Evolutionary conservation across 2,329 filamentous ascomycete species (phyloP).

Genomic region (Arthrinium puccinioides): DNA sequence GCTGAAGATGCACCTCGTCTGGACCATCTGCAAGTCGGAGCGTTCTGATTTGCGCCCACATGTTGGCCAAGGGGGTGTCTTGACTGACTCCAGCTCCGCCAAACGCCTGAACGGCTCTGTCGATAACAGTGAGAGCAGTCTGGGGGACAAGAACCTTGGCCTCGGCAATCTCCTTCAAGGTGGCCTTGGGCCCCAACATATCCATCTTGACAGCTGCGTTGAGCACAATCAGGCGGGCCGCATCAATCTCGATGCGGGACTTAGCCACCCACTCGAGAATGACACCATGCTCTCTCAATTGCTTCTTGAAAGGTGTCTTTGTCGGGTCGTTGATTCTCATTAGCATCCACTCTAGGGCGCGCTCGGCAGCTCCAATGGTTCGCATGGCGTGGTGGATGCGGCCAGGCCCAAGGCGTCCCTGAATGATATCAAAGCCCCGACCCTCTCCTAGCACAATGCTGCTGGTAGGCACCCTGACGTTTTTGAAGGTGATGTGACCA

Average conservation of each 20-base stretch:
- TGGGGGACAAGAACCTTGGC: conserved; percentile 88
- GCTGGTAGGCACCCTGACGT: conserved; percentile 77
- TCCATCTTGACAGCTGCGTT: conserved; percentile 97
- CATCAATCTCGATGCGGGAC: conserved; percentile 88
- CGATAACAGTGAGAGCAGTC: conserved; percentile 78
- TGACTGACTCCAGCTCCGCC: conserved; percentile 88
- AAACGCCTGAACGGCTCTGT: conserved; percentile 88
- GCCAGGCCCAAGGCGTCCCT: conserved; percentile 89
- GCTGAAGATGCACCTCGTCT: conserved; percentile 87
- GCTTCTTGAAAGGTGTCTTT: conserved; percentile 88
- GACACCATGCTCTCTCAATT: conserved; percentile 81
- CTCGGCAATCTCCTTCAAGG: conserved; percentile 87
- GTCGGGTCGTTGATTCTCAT: conserved; percentile 85
- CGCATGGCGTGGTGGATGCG: conserved; percentile 98
- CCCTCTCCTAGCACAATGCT: conserved; percentile 91
- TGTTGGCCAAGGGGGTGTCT: conserved; percentile 82
- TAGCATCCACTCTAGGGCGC: conserved; percentile 89
- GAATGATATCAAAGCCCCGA: conserved; percentile 95
- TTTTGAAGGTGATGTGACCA: conserved; percentile 81
- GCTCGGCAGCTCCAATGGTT: conserved; percentile 82
- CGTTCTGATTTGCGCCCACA: conserved; percentile 77
- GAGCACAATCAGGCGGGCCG: conserved; percentile 80
- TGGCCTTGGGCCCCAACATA: conserved; percentile 76
- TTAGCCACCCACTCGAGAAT: conserved; percentile 93
- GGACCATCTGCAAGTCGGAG: conserved; percentile 86